Evolutionary conservation across 2,329 filamentous ascomycete genomes (phyloP).

Genomic region (Paradendryphiella salina): DNA sequence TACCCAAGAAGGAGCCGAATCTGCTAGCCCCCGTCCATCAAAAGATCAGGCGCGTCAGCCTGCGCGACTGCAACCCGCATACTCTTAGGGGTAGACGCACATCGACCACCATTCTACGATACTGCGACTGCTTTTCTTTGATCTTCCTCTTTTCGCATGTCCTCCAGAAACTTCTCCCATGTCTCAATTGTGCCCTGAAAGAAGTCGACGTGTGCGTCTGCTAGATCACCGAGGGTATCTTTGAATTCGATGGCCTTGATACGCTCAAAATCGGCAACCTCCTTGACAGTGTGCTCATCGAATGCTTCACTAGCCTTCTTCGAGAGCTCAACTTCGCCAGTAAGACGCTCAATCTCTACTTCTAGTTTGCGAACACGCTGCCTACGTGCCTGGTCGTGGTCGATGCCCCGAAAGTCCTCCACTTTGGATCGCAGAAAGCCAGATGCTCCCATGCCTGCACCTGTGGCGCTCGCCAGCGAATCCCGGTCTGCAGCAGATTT

Average conservation of each 20-base stretch:
- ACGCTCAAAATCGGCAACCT: constrained; percentile 90
- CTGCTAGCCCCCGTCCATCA: neutral
- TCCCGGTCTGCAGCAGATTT: constrained; percentile 89
- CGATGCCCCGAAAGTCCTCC: constrained; percentile 93
- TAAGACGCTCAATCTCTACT: constrained; percentile 88
- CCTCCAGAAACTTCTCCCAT: constrained; percentile 87
- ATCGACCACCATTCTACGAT: constrained; percentile 18
- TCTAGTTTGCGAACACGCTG: constrained; percentile 89
- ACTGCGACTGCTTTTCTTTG: constrained; percentile 33
- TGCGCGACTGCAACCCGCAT: neutral
- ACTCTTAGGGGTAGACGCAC: neutral
- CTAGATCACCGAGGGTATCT: constrained; percentile 78
- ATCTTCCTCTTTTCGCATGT: constrained; percentile 73
- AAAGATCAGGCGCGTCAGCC: neutral
- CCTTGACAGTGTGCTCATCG: constrained; percentile 92
- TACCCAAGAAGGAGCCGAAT: neutral
- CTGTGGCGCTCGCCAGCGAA: constrained; percentile 68
- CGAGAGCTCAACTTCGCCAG: constrained; percentile 79
- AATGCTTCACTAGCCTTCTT: constrained; percentile 89
- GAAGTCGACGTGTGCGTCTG: constrained; percentile 83
- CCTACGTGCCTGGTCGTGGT: constrained; percentile 87
- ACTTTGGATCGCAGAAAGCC: constrained; percentile 92
- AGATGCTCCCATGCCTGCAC: constrained; percentile 70
- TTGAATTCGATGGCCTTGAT: constrained; percentile 96
- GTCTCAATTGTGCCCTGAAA: constrained; percentile 77